Evolutionary conservation across 1,284 basidiomycete species (phyloP), one percentile per base, ranked within the genome.

Genomic region (Pascua sp.): DNA sequence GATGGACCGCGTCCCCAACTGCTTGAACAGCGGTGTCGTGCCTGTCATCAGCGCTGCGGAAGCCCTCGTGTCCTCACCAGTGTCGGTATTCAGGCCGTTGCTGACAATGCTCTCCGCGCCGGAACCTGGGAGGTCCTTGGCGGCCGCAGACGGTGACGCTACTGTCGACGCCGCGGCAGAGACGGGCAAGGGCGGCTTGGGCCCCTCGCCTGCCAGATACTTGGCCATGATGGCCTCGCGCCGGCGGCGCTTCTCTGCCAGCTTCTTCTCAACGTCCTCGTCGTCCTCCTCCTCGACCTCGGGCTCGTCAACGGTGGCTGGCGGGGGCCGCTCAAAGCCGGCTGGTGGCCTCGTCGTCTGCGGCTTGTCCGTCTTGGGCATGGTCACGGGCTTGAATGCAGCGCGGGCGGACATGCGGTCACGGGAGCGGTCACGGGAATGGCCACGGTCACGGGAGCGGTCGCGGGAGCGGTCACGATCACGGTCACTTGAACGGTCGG

Each of bases 211-310:
- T 1, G 57, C 52, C 13, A 53, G 57, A 76, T 92, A 89, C 76
- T 90, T 92, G 55, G 90, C 90, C 59, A 91, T 79, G 53, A 96
- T 92, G 18, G 89, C 91, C 64, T 86, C 86, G 42, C 91, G 85
- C 66, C 85, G 87, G 32, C 87, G 86, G 38, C 88, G 83, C n/a
- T 90, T 83, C 55, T 86, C 88, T 45, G 87, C 90, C 18, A 92
- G 79, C 5, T 86, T 79, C 56, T 86, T 83, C 69, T 91, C 89
- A 2, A 87, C 81, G 17, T 86, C 84, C 11, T 82, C 81, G 37
- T 84, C 83, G 1, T 83, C 82, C 8, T 81, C 77, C 37, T 69
- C 66, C 39, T 85, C 67, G 18, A 86, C 84, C 56, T 88, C 86
- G 63, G 70, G 67, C 42, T 71, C 50, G 42, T 41, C 24, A 32